Evolutionary conservation across 805 yeast genomes (phyloP).

Genomic region (Priceomyces medius): DNA sequence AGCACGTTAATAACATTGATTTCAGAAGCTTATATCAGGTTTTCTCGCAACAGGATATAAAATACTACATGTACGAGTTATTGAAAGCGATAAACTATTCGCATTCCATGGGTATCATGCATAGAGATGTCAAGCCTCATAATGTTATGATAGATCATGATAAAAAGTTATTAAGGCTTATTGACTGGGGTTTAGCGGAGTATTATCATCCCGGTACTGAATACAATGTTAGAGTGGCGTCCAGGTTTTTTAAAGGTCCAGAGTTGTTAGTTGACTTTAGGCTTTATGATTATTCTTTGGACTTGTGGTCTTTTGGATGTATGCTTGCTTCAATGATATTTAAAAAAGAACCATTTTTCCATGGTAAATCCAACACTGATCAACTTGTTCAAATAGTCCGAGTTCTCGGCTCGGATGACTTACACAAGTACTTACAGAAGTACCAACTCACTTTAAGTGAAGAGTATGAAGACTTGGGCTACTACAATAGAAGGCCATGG

Average conservation of each 20-base stretch:
- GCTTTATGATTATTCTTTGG: slow-evolving; percentile 84
- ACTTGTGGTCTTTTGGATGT: slow-evolving; percentile 89
- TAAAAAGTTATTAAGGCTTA: slow-evolving; percentile 59
- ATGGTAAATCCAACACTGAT: slow-evolving; percentile 87
- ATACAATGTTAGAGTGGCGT: slow-evolving; percentile 88
- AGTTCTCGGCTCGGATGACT: slow-evolving; percentile 80
- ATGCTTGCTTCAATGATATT: slow-evolving; percentile 87
- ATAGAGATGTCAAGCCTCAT: slow-evolving; percentile 91
- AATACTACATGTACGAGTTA: slow-evolving; percentile 80
- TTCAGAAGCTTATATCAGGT: slow-evolving; percentile 84
- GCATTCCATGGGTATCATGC: slow-evolving; percentile 94
- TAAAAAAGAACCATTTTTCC: slow-evolving; percentile 89
- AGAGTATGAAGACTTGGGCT: slow-evolving; percentile 78
- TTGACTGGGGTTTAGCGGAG: slow-evolving; percentile 96
- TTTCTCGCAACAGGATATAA: slow-evolving; percentile 70
- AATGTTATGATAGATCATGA: slow-evolving; percentile 89
- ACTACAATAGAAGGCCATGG: slow-evolving; percentile 69
- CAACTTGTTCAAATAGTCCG: slow-evolving; percentile 88
- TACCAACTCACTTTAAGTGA: slow-evolving; percentile 68
- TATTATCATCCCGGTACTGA: slow-evolving; percentile 88
- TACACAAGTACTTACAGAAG: slow-evolving; percentile 62
- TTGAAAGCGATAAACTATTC: slow-evolving; percentile 81
- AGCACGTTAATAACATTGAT: slow-evolving; percentile 80
- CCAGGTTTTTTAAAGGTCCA: slow-evolving; percentile 90
- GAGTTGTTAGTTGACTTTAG: slow-evolving; percentile 81